These are phyloP conservation scores for Populus davidiana DNA, from an alignment of 345 rosid genomes.

Conservation along the genomic window DNA sequence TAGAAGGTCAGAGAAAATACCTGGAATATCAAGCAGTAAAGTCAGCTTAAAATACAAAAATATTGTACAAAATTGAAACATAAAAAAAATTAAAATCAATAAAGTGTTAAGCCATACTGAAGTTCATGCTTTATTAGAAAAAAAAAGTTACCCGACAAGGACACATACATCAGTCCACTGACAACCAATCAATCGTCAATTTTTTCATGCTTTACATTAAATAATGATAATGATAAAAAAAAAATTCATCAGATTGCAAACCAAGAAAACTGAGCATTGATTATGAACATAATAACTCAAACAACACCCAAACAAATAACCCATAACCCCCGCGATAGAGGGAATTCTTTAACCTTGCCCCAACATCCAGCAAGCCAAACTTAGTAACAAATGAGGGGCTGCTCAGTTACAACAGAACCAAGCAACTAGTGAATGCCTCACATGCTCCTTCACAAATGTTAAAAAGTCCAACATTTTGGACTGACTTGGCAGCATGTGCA, in stretches of 20 bases:
- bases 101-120: too few relatives aligned
- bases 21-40: conserved; percentile 75
- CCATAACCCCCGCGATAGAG: too few relatives aligned
- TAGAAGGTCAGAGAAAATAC: conserved; percentile 97
- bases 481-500: not conserved
- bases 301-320: too few relatives aligned
- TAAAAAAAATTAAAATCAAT: not conserved
- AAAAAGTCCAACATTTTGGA: not conserved
- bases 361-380: not conserved
- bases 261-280: not conserved
- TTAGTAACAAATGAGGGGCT: not conserved
- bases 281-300: too few relatives aligned
- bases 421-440: not conserved
- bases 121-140: too few relatives aligned
- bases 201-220: not conserved
- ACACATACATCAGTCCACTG: not conserved
- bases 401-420: not conserved
- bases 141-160: not conserved
- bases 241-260: not conserved
- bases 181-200: not conserved
- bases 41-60: conserved; percentile 43
- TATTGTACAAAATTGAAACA: not conserved
- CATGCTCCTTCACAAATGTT: not conserved
- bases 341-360: not conserved
- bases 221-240: not conserved